Percentiles rank a stretch among this genome's conserved stretches.
Evolutionary conservation across 495 filamentous ascomycete genomes (phyloP).

Genomic region (Lophiostoma macrostomum): DNA sequence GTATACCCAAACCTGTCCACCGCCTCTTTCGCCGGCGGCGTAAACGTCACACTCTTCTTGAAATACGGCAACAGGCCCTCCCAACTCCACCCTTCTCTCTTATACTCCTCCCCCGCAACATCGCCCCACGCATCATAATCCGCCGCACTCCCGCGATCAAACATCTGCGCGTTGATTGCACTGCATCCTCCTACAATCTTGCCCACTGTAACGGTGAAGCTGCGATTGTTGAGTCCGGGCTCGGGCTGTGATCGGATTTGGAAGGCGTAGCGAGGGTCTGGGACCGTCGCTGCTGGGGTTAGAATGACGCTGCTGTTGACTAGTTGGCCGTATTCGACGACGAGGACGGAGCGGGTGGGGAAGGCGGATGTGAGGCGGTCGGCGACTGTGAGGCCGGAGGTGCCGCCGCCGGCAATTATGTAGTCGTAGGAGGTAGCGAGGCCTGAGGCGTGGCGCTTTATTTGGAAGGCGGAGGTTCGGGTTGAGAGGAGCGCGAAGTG

Average conservation of each 20-base stretch:
- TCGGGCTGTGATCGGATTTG: slow-evolving; percentile 3
- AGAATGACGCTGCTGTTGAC: slow-evolving; percentile 11
- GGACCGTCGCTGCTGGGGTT: slow-evolving; percentile 1
- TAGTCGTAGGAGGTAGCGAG: slow-evolving; percentile 15
- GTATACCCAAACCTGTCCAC: slow-evolving; percentile 8
- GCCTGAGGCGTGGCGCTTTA: slow-evolving; percentile 6
- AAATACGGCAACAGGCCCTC: slow-evolving; percentile 23
- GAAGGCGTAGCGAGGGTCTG: slow-evolving; percentile 5
- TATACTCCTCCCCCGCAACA: slow-evolving; percentile 7
- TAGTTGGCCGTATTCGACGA: slow-evolving; percentile 17
- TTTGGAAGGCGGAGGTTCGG: background rate
- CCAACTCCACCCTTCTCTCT: slow-evolving; percentile 17
- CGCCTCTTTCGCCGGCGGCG: background rate
- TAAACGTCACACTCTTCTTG: slow-evolving; percentile 18
- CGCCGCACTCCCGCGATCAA: slow-evolving; percentile 10
- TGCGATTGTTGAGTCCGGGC: slow-evolving; percentile 1
- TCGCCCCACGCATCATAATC: slow-evolving; percentile 25
- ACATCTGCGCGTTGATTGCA: slow-evolving; percentile 25
- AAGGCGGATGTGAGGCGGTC: slow-evolving; percentile 26
- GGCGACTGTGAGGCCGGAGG: slow-evolving; percentile 32
- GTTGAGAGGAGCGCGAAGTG: background rate
- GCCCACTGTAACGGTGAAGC: slow-evolving; percentile 15
- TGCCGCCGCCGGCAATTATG: slow-evolving; percentile 34
- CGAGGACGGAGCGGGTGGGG: slow-evolving; percentile 8
- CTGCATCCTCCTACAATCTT: slow-evolving; percentile 21